Evolutionary conservation across 2,329 filamentous ascomycete genomes (phyloP), one percentile per base, ranked within the genome.

Genomic region (Apiospora hydei): DNA sequence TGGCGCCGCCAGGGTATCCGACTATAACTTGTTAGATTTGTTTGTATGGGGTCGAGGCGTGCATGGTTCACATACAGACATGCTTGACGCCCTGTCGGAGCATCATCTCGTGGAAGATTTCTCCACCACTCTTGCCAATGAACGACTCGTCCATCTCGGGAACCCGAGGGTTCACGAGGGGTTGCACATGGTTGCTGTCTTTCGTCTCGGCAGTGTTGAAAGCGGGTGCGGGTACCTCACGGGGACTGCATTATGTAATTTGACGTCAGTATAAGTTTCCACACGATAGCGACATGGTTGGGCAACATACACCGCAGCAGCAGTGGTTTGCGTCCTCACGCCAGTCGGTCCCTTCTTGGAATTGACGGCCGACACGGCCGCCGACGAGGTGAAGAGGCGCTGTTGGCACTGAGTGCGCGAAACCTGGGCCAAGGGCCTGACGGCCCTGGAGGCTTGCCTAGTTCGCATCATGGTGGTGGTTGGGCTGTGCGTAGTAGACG

Each of bases 51-150:
- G 21, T 64, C 18, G 5, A 41, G 68, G 53, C 61, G 41, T 49
- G 34, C 70, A 44, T 43, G 46, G 10, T 41, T 64, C 47, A 44
- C 94, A 81, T 88, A 97, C 94, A 98, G 80, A 98, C 90, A 83
- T 98, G 94, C 86, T 98, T 96, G 71, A 99, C 96, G 77, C 88
- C 90, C 78, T 96, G 93, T 80, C 96, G 89, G 74, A 97, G 88
- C 95, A 99, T 98, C 96, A 98, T 98, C 85, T 98, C 96, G 83
- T 98, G 95, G 84, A 98, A 98, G 78, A 98, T 98, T 84, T 98
- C 92, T 81, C 96, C 96, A 81, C 96, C 96, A 69, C 91, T 97
- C 88, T 95, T 96, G 75, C 96, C 96, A 80, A 98, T 94, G 83
- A 98, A 97, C 92, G 93, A 95, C 82, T 95, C 93, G 82, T 95